Evolutionary conservation across 106 monocot species (phyloP).

Genomic region (Allium fistulosum): DNA sequence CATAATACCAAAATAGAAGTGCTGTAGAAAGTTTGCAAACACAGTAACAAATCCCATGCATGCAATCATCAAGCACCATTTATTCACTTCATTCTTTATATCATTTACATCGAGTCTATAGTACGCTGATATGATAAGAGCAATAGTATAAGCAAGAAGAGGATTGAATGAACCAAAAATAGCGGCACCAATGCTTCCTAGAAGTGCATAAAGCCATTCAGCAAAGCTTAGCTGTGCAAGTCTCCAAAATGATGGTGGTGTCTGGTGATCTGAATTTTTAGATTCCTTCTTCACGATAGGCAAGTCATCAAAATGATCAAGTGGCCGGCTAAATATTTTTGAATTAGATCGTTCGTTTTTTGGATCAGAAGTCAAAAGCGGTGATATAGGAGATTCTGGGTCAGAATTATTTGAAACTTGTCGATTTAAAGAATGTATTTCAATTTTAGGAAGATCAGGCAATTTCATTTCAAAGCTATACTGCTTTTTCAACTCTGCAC

Average conservation of each 20-base stretch:
- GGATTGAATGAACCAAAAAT: slow-evolving; percentile 99
- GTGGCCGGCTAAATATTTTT: slow-evolving; percentile 76
- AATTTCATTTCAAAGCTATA: slow-evolving; percentile 89
- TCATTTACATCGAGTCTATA: slow-evolving; percentile 51
- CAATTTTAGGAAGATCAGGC: slow-evolving; percentile 90
- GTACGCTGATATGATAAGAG: slow-evolving; percentile 81
- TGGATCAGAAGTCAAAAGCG: slow-evolving; percentile 92
- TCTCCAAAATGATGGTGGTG: slow-evolving; percentile 87
- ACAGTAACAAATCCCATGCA: slow-evolving; percentile 95
- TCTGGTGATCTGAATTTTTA: slow-evolving; percentile 28
- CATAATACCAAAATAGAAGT: slow-evolving; percentile 99
- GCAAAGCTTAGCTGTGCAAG: slow-evolving; percentile 84
- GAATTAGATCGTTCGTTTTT: slow-evolving; percentile 96
- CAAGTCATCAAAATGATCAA: slow-evolving; percentile 42
- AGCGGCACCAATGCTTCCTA: slow-evolving; percentile 89
- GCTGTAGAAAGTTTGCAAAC: slow-evolving; percentile 95
- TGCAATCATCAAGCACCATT: slow-evolving; percentile 89
- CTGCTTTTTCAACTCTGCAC: slow-evolving; percentile 59
- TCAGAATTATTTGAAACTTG: slow-evolving; percentile 69
- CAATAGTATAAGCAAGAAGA: slow-evolving; percentile 81
- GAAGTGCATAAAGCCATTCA: slow-evolving; percentile 97
- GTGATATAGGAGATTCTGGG: slow-evolving; percentile 96
- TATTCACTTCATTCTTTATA: slow-evolving; percentile 72
- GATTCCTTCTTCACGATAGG: slow-evolving; percentile 29
- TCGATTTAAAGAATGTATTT: slow-evolving; percentile 53